These are phyloP conservation scores for carrot (Daucus carota) DNA, from an alignment of 129 eudicot genomes.

Conservation along the genomic window DNA sequence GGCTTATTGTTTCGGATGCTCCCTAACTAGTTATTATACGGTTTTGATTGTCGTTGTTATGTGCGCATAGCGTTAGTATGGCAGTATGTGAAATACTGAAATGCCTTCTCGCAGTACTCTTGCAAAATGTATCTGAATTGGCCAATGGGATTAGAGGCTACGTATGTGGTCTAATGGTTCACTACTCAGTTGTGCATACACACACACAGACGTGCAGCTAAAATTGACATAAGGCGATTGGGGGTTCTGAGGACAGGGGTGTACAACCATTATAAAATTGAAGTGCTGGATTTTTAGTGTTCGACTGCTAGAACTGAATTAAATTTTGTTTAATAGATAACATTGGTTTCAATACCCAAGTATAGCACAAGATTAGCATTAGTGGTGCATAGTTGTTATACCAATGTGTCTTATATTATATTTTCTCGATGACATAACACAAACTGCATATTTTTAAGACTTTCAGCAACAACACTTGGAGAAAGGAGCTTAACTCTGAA, in stretches of 20 bases:
- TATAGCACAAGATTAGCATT: background rate
- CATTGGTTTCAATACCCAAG: background rate
- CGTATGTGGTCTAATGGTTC: background rate
- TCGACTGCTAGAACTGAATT: background rate
- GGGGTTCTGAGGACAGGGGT: background rate
- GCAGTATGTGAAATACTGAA: too few relatives aligned
- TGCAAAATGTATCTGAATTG: background rate
- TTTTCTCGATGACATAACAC: background rate
- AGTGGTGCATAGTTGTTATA: background rate
- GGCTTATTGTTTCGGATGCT: background rate
- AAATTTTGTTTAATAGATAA: background rate
- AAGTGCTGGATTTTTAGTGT: background rate
- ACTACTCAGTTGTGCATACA: background rate
- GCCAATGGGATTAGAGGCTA: background rate
- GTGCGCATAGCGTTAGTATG: too few relatives aligned
- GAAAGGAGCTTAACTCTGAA: background rate
- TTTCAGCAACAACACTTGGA: background rate
- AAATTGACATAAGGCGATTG: background rate
- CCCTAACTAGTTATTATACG: background rate
- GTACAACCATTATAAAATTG: too few relatives aligned
- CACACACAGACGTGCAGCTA: background rate
- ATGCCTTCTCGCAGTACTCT: background rate
- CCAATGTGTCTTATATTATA: background rate
- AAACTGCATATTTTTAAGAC: background rate
- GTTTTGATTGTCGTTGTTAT: background rate